Percentiles rank a stretch among this genome's conserved stretches.
Conservation (phyloP, 1,139 yeast species). For the Saccharomyces pastorianus region DNA sequence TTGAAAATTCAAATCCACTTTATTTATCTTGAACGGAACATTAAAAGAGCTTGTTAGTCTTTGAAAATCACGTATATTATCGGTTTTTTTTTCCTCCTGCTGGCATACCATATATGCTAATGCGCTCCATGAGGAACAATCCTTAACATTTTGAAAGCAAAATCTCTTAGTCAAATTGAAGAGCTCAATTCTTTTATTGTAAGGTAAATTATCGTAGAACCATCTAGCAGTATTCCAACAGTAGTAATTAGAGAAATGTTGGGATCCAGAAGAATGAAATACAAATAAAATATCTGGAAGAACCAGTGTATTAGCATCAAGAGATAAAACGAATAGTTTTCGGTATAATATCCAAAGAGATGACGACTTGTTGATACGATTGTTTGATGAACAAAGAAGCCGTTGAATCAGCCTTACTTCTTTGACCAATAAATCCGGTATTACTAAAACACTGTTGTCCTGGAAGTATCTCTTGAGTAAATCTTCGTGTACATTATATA, state of each 20-base stretch:
- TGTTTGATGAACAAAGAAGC: slow-evolving; percentile 33
- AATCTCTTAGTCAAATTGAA: slow-evolving; percentile 24
- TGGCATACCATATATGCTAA: slow-evolving; percentile 17
- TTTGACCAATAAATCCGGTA: not conserved
- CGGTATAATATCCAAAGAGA: slow-evolving; percentile 36
- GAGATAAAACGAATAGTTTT: slow-evolving; percentile 22
- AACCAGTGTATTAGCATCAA: not conserved
- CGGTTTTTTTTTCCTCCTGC: not conserved
- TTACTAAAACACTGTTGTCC: not conserved
- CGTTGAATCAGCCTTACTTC: slow-evolving; percentile 28
- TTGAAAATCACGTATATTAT: not conserved
- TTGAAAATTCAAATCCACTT: not conserved
- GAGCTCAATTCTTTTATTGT: slow-evolving; percentile 7
- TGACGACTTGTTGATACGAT: slow-evolving; percentile 39
- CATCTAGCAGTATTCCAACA: slow-evolving; percentile 37
- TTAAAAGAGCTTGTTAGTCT: not conserved
- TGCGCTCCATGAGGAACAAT: slow-evolving; percentile 40
- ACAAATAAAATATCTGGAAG: not conserved
- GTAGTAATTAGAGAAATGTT: slow-evolving; percentile 40
- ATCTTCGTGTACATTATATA: slow-evolving; percentile 29
- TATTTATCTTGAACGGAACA: not conserved
- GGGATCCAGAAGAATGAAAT: slow-evolving; percentile 17
- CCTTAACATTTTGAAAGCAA: slow-evolving; percentile 34
- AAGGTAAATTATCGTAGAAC: slow-evolving; percentile 21
- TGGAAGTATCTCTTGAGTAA: slow-evolving; percentile 8